Evolutionary conservation across 768 basidiomycete genomes (phyloP), one percentile per base, ranked within the genome.

Genomic region (Kockovaella imperatae): DNA sequence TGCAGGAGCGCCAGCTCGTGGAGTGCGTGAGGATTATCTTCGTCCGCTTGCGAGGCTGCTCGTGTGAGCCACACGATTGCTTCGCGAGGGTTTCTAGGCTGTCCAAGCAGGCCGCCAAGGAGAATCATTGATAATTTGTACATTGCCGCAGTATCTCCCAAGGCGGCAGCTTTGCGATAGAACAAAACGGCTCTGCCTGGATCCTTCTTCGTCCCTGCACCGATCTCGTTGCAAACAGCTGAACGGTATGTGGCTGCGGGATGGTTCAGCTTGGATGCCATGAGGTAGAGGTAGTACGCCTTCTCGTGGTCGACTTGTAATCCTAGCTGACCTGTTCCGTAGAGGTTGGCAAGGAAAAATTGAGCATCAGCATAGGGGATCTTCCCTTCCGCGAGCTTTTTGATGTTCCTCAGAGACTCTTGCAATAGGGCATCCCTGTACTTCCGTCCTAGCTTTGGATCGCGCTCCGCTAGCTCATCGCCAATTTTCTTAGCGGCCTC

Each of bases 101-200:
- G 87, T 21, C 82, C 84, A 4, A 96, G 77, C 14, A 81, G 73
- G 10, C 91, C 93, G 29, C 86, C 80, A 18, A 97, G 77, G 25
- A 95, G 77, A 54, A 96, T 86, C 84, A 95, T 91, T n/a, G 90
- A 90, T n/a, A 99, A 81, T 71, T 97, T 97, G 76, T 95, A 97
- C 95, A 97, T 99, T 3, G 90, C 95, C 23, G 93, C 83, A 0
- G 93, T 96, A 69, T 97, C 95, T 17, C 91, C 91, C 29, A 97
- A 75, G 1, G 89, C 89, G 7, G 90, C 90, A 3, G 95, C 87
- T 71, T 96, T 96, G 52, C 91, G 83, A 74, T 96, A 97, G 68
- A 99, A 96, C 4, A 89, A 83, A 23, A 89, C 83, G 6, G 95
- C 95, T 36, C 95, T 80, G 18, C 82, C 77, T 0, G 83, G 83